Base-by-base conservation (phyloP, 345 rosid genomes). In the Lumnitzera littorea region DNA sequence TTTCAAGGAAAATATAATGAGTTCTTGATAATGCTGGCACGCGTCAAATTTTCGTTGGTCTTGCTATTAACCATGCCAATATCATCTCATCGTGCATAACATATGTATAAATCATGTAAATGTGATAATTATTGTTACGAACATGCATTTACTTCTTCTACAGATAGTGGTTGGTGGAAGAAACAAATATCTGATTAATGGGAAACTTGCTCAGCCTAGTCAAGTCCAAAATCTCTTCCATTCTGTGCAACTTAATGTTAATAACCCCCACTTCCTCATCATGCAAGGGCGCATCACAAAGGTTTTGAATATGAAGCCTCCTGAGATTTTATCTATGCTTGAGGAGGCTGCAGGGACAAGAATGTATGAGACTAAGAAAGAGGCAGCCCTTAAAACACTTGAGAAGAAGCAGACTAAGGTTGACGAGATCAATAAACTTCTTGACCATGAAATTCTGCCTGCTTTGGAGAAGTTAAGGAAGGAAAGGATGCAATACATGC, bases 341-440 rank as follows among this genome's bases (percentile, higher is more conserved):
- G 99, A 94, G 74, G 99, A 94, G 87, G 99, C 97, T 67, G 96
- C 96, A 51, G 99, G 99, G 48, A 94, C 99, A 12, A 83, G 99
- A 74, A 94, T 94, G 99, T 94, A 94, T 9, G 99, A 94, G 71
- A 94, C 89, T 51, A 94, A 94, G 80, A 90, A 94, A 67, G 96
- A 90, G 49, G 82, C 84, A 56, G 96, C 97, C 0, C 47, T 94
- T 49, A 94, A 89, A 80, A 94, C 96, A 7, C 96, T 94, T 31
- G 97, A 94, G 62, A 94, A 88, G 72, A 94, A 94, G 77, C 99
- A 94, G 72, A 77, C 82, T 56, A 90, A 94, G 84, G 99, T 94
- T 25, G 92, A 90, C 55, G 97, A 94, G 76, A 88, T 94, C 9
- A 84, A 94, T 60, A 94, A 86, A 72, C 99, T 94, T 66, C 92